phyloP scores from a whole-genome alignment of 495 filamentous ascomycete species.

The Hypoxylon crocopeplum region DNA sequence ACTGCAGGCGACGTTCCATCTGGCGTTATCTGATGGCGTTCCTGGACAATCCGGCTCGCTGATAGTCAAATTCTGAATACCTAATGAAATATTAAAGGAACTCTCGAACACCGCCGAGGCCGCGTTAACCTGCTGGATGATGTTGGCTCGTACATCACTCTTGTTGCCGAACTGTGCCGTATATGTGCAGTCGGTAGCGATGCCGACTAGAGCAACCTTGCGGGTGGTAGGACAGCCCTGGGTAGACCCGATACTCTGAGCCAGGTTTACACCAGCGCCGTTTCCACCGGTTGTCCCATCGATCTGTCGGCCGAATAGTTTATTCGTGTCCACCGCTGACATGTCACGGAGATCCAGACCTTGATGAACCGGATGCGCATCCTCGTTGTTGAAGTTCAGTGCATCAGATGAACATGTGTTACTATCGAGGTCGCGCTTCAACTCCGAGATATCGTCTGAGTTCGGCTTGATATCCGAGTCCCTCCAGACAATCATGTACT shows the following conservation, averaged over 20 bases:
- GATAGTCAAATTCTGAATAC: conserved; percentile 83
- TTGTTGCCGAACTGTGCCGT: conserved; percentile 69
- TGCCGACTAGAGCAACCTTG: conserved; percentile 88
- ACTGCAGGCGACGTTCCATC: conserved; percentile 83
- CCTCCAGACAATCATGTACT: conserved; percentile 90
- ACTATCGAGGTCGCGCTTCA: conserved; percentile 45
- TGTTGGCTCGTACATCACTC: conserved; percentile 66
- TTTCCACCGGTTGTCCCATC: conserved; percentile 71
- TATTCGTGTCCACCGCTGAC: conserved; percentile 39
- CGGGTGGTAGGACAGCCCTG: conserved; percentile 84
- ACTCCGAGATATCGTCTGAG: conserved; percentile 28
- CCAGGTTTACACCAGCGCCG: conserved; percentile 82
- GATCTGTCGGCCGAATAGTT: conserved; percentile 53
- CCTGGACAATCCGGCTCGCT: conserved; percentile 71
- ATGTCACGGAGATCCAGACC: conserved; percentile 42
- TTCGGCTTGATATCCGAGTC: conserved; percentile 79
- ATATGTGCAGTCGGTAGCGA: conserved; percentile 93
- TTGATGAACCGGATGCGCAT: conserved; percentile 69
- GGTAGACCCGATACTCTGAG: conserved; percentile 78
- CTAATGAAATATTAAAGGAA: conserved; percentile 92
- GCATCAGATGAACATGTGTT: conserved; percentile 66
- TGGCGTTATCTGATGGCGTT: conserved; percentile 64
- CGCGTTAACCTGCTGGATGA: conserved; percentile 84
- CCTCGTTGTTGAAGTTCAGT: conserved; percentile 73
- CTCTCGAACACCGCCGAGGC: conserved; percentile 87